phyloP scores from a whole-genome alignment of 805 yeast species.

The Yamadazyma akitaensis region DNA sequence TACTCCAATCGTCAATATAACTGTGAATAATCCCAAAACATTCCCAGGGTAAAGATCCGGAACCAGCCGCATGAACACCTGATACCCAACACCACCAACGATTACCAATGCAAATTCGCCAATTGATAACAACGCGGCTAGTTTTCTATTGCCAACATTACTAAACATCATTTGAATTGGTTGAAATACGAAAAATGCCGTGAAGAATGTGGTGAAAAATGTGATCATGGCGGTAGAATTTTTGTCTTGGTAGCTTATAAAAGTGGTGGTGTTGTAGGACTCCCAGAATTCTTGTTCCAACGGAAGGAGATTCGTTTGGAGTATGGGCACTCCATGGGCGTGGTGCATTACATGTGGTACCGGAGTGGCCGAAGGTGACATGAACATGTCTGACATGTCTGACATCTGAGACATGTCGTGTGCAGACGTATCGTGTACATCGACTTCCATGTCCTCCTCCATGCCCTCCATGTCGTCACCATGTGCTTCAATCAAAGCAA shows the following conservation, averaged over 20 bases:
- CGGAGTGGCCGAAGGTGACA: not conserved
- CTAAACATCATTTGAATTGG: slow-evolving; percentile 69
- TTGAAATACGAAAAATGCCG: slow-evolving; percentile 49
- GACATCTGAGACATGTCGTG: not conserved
- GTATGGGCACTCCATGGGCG: slow-evolving; percentile 72
- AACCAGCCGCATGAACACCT: slow-evolving; percentile 55
- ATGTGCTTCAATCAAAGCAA: not conserved
- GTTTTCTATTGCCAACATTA: slow-evolving; percentile 36
- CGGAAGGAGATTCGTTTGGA: slow-evolving; percentile 62
- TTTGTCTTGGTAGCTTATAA: slow-evolving; percentile 53
- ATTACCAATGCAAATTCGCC: slow-evolving; percentile 39
- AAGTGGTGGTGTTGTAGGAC: slow-evolving; percentile 72
- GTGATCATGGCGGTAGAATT: slow-evolving; percentile 41
- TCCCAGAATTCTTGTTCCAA: slow-evolving; percentile 79
- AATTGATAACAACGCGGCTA: slow-evolving; percentile 31
- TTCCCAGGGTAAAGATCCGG: slow-evolving; percentile 73
- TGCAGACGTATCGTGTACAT: too few relatives aligned
- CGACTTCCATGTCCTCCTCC: not conserved
- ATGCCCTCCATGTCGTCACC: not conserved
- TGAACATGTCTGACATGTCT: not conserved
- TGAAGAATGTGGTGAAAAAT: slow-evolving; percentile 48
- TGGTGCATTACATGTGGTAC: slow-evolving; percentile 37
- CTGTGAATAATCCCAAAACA: slow-evolving; percentile 65
- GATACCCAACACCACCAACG: slow-evolving; percentile 52
- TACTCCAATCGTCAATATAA: slow-evolving; percentile 52